phyloP scores from a whole-genome alignment of 2,329 filamentous ascomycete species.

The Trichophaea hybrida region DNA sequence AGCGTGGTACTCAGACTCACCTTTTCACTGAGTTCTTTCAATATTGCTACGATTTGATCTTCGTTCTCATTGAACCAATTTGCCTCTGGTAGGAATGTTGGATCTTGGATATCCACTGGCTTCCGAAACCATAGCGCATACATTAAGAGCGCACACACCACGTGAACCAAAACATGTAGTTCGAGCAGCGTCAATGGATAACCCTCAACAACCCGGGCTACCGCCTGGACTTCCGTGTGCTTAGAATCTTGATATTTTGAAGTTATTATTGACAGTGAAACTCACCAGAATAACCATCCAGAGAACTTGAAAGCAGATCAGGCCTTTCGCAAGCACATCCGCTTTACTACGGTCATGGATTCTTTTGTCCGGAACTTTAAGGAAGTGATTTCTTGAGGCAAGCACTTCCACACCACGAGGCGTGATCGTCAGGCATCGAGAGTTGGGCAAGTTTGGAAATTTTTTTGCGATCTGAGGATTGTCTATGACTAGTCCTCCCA shows the following conservation, averaged over 20 bases:
- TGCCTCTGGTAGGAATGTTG: constrained; percentile 3
- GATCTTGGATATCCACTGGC: constrained; percentile 20
- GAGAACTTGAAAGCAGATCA: constrained; percentile 27
- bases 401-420: background rate
- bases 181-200: constrained; percentile 27
- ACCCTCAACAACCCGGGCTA: constrained; percentile 17
- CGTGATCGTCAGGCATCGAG: too few relatives aligned
- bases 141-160: constrained; percentile 24
- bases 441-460: too few relatives aligned
- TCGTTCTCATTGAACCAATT: too few relatives aligned
- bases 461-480: background rate
- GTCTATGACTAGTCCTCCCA: background rate
- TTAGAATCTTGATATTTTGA: background rate
- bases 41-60: too few relatives aligned
- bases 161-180: constrained; percentile 28
- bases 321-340: constrained; percentile 25
- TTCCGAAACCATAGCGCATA: constrained; percentile 28
- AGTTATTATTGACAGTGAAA: background rate
- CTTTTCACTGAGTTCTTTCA: too few relatives aligned
- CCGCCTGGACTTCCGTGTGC: background rate
- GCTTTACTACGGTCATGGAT: constrained; percentile 28
- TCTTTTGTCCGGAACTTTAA: background rate
- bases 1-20: too few relatives aligned
- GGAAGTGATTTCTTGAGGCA: background rate
- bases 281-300: constrained; percentile 26